Conservation (phyloP, 2,329 filamentous ascomycete genomes). For the Erysiphe pulchra region DNA sequence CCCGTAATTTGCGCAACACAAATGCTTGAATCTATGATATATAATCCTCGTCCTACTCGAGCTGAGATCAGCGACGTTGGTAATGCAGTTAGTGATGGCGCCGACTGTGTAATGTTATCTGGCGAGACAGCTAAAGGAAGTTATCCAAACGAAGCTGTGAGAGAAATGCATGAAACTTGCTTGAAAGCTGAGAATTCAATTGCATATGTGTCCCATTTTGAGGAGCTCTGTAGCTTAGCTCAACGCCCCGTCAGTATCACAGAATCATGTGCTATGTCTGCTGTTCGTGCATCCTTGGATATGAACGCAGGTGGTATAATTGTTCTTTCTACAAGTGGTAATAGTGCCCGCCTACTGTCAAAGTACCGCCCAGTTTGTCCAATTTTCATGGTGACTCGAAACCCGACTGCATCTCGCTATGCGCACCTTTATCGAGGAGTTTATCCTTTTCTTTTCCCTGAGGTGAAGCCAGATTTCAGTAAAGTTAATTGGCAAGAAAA, state of each 20-base stretch:
- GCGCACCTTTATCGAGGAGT: conserved; percentile 92
- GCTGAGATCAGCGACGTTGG: conserved; percentile 97
- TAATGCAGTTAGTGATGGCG: conserved; percentile 90
- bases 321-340: conserved; percentile 84
- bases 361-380: conserved; percentile 98
- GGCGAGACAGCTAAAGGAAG: conserved; percentile 95
- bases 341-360: conserved; percentile 80
- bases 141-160: conserved; percentile 79
- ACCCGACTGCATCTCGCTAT: conserved; percentile 60
- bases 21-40: conserved; percentile 99
- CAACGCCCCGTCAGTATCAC: conserved; percentile 64
- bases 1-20: conserved; percentile 96
- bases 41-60: conserved; percentile 93
- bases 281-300: conserved; percentile 84
- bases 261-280: conserved; percentile 92
- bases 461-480: conserved; percentile 83
- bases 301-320: conserved; percentile 91
- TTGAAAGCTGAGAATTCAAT: conserved; percentile 92
- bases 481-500: conserved; percentile 95
- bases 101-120: conserved; percentile 98
- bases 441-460: conserved; percentile 87
- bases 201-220: conserved; percentile 87
- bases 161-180: conserved; percentile 96
- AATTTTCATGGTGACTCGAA: conserved; percentile 97
- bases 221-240: conserved; percentile 70